Evolutionary conservation across 192 early-diverging fungal species (phyloP), one percentile per base, ranked within the genome.

Genomic region (Dimargaris xerosporica): DNA sequence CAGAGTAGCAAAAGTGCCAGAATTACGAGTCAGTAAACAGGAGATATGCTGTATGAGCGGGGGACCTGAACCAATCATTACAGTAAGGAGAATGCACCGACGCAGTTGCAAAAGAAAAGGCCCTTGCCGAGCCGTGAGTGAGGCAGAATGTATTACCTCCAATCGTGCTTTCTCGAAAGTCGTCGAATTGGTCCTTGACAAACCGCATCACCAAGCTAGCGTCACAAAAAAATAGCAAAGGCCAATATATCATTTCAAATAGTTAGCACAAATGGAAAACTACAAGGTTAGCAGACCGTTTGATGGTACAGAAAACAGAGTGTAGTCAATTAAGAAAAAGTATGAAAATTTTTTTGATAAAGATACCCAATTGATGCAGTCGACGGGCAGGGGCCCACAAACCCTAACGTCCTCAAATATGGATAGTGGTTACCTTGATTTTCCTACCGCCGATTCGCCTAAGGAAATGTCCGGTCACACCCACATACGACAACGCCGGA

Each of bases 161-260:
- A 69, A 93, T 93, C 42, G 91, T 93, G 45, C 89, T 90, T 71
- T 93, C 91, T 73, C 88, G 87, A 68, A 90, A 90, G 54, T 93
- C 91, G 65, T 91, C 88, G 75, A 90, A 93, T 67, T 91, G 87
- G 70, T 90, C 88, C 73, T 91, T 93, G 52, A 90, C 91, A 73
- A 93, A 93, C 31, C 91, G 84, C 44, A 89, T 79, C 31, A 91
- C 91, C 65, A 83, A 72, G 68, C 82, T 88, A 64, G 50, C 34
- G 7, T 39, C 7, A 7, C 2, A 39, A 39, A 39, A 39, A 39
- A 39, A 39, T 7, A 39, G 34, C 34, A 39, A 2, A 39, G 2
- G 34, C 7, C 7, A 39, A 7, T 39, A 2, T 5, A 39, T 7
- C 34, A 39, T 39, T 39, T 39, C 34, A 39, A 2, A 39, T 39